Evolutionary conservation across 129 eudicot species (phyloP), one percentile per base, ranked within the genome.

Genomic region (Artemisia argyi): DNA sequence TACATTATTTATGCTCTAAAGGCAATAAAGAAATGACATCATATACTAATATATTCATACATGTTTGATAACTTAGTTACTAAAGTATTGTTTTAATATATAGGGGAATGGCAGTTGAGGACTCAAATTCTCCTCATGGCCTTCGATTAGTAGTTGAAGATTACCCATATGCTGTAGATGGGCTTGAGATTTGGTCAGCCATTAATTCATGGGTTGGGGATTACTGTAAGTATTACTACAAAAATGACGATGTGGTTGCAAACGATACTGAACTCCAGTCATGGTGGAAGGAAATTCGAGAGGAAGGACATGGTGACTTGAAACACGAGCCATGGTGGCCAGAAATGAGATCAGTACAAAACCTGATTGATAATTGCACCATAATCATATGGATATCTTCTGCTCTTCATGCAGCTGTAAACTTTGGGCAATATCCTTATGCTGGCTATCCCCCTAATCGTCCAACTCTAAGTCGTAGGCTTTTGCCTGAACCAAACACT

Each of bases 241-340:
- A 65, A 44, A 57, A 72, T 0, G 83, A 77, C 6, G 68, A 66
- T 3, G 61, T 71, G 52, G 79, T 87, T 7, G 76, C 65, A 44
- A 63, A 70, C 9, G 93, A 87, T 68, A 24, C 30, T n/a, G 87
- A 87, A 62, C 69, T 87, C 8, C 89, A 87, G 30, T 48, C 79
- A 0, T 84, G 89, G 93, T 87, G 88, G 86, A 77, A 71, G 53
- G 89, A 87, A 28, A 44, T 84, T 39, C 51, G 76, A 7, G 79
- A 84, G 58, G 63, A 39, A 55, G 91, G 92, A 19, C 92, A 87
- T 10, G 89, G 86, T 54, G 92, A 84, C 78, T 52, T 75, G 61
- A 78, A 77, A 51, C 46, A 84, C 17, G 89, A 84, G 65, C 32
- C 80, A 6, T 88, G 95, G 95, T 88, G 95, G 95, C 86, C 95